Evolutionary conservation across 495 filamentous ascomycete species (phyloP).

Genomic region (Penicillium soppii): DNA sequence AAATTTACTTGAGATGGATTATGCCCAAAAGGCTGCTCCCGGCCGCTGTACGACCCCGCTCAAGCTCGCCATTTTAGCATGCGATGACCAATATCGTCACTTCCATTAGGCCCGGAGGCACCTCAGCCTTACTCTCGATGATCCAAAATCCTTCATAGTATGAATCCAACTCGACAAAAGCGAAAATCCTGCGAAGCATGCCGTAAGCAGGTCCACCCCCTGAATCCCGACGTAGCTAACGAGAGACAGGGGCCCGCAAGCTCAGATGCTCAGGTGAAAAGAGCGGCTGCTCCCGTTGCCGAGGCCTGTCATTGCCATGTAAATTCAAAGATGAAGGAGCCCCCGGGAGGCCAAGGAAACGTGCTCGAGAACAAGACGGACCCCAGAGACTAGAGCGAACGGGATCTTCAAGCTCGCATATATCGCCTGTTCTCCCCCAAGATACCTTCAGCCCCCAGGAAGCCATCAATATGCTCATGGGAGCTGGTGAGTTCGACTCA

Average conservation of each 20-base stretch:
- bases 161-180: conserved; percentile 20
- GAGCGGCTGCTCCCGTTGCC: conserved; percentile 25
- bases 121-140: not conserved
- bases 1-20: not conserved
- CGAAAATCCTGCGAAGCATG: conserved; percentile 16
- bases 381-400: conserved; percentile 2
- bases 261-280: conserved; percentile 30
- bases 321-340: conserved; percentile 27
- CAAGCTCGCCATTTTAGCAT: conserved; percentile 15
- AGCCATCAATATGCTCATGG: conserved; percentile 5
- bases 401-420: conserved; percentile 9
- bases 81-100: conserved; percentile 23
- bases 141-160: conserved; percentile 3
- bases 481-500: conserved; percentile 1
- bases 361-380: conserved; percentile 10
- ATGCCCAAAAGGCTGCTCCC: not conserved
- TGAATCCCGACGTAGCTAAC: not conserved
- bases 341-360: conserved; percentile 26
- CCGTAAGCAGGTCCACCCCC: not conserved
- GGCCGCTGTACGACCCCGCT: conserved; percentile 16
- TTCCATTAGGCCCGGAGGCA: too few relatives aligned
- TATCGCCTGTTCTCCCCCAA: not conserved
- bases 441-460: not conserved
- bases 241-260: conserved; percentile 21
- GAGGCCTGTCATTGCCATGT: conserved; percentile 17